Evolutionary conservation across 208 protist species (phyloP).

Genomic region (Trypanosoma grayi): DNA sequence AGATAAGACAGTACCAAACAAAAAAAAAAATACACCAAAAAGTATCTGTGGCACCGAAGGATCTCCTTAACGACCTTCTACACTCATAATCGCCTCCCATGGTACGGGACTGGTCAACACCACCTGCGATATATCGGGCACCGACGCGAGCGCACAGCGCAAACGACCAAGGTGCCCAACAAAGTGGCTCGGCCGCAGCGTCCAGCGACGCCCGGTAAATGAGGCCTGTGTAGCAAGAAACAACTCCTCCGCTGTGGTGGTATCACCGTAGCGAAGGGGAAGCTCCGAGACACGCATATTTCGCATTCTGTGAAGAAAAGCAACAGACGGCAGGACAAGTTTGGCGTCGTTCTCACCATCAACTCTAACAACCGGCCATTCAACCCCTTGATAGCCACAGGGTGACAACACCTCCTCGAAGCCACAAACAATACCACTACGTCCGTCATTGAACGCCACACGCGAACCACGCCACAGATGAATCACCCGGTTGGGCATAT

Average conservation of each 20-base stretch:
- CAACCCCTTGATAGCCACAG: background rate
- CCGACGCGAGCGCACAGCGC: slow-evolving; percentile 15
- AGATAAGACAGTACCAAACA: background rate
- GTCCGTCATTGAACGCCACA: slow-evolving; percentile 6
- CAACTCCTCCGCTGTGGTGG: slow-evolving; percentile 13
- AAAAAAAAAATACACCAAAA: background rate
- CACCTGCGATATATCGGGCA: slow-evolving; percentile 1
- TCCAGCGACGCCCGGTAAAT: background rate
- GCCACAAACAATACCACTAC: slow-evolving; percentile 6
- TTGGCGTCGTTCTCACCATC: slow-evolving; percentile 1
- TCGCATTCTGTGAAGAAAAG: background rate
- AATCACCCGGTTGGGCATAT: slow-evolving; percentile 8
- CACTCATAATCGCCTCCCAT: slow-evolving; percentile 1
- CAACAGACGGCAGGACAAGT: background rate
- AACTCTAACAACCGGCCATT: slow-evolving; percentile 13
- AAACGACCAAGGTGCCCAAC: slow-evolving; percentile 8
- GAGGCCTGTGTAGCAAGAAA: background rate
- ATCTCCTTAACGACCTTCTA: background rate
- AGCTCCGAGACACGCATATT: slow-evolving; percentile 6
- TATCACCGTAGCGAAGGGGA: slow-evolving; percentile 16
- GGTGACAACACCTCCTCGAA: background rate
- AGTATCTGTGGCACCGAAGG: background rate
- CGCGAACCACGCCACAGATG: slow-evolving; percentile 21
- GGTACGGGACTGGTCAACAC: slow-evolving; percentile 6
- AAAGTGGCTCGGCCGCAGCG: slow-evolving; percentile 18